phyloP scores from a whole-genome alignment of 805 yeast species.

The Zygotorulaspora chibaensis region DNA sequence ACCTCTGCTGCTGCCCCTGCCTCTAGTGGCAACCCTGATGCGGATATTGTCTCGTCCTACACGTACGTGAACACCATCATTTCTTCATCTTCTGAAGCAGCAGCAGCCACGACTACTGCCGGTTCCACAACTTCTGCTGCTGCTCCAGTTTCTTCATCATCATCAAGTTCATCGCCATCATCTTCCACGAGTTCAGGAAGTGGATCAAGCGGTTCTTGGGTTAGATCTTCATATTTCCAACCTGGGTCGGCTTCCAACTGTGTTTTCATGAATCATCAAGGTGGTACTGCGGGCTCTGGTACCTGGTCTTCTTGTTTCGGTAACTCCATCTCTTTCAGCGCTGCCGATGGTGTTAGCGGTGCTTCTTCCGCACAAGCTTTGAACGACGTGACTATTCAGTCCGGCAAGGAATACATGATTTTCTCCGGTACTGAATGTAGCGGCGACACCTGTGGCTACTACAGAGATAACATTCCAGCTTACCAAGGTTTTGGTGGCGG shows the following conservation, averaged over 20 bases:
- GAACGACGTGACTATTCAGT: constrained; percentile 60
- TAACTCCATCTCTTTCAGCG: constrained; percentile 83
- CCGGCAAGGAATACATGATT: constrained; percentile 77
- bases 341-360: constrained; percentile 69
- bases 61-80: constrained; percentile 18
- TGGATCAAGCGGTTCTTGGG: constrained; percentile 57
- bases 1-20: constrained; percentile 25
- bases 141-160: constrained; percentile 24
- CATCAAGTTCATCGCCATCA: constrained; percentile 31
- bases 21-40: constrained; percentile 18
- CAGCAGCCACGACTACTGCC: constrained; percentile 29
- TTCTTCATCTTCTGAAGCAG: constrained; percentile 16
- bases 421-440: constrained; percentile 68
- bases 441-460: constrained; percentile 70
- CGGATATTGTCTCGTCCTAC: constrained; percentile 16
- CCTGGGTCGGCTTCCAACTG: constrained; percentile 69
- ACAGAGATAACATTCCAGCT: constrained; percentile 83
- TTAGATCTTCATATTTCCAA: constrained; percentile 67
- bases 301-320: constrained; percentile 83
- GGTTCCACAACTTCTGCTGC: constrained; percentile 30
- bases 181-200: constrained; percentile 38
- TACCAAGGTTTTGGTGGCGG: constrained; percentile 90
- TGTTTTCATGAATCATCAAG: constrained; percentile 81
- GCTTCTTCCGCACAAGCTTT: constrained; percentile 67
- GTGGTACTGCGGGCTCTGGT: constrained; percentile 85